A percentile compares a stretch with the other conserved stretches of the same genome.
Conservation (phyloP, 1,284 basidiomycete genomes). For the Puccinia polysora region DNA sequence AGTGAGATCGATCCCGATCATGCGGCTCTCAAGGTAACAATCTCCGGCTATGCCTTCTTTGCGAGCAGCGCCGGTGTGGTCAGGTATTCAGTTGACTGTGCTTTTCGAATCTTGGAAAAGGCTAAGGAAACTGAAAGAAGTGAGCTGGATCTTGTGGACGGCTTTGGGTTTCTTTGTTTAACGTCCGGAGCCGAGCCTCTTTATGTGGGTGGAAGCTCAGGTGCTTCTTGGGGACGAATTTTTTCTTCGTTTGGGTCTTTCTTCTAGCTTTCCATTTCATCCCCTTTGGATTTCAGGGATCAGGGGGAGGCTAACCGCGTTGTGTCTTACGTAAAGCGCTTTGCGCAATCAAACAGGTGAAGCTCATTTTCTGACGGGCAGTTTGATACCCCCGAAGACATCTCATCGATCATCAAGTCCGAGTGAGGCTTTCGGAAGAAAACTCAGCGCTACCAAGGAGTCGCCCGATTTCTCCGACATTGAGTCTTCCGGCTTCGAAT, state of each 20-base stretch:
- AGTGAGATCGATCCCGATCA: constrained; percentile 1
- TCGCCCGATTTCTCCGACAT: background rate
- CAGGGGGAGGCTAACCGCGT: background rate
- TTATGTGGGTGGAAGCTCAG: constrained; percentile 40
- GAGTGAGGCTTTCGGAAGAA: background rate
- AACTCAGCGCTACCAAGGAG: background rate
- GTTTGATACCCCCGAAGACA: constrained; percentile 23
- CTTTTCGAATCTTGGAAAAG: background rate
- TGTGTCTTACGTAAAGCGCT: background rate
- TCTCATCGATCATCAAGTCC: background rate
- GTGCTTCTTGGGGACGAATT: constrained; percentile 35
- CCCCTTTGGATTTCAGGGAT: background rate
- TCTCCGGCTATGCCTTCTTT: background rate
- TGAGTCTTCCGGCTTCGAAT: background rate
- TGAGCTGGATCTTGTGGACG: constrained; percentile 32
- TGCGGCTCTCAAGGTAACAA: background rate
- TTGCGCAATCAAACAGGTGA: constrained; percentile 26
- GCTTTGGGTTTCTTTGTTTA: constrained; percentile 28
- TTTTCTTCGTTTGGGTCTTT: constrained; percentile 40
- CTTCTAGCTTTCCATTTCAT: background rate
- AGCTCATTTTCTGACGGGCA: constrained; percentile 9
- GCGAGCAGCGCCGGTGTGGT: background rate
- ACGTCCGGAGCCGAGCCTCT: constrained; percentile 38
- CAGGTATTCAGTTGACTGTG: background rate
- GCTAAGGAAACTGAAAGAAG: constrained; percentile 7